These are phyloP conservation scores for Glonium stellatum DNA, from an alignment of 495 filamentous ascomycete species.

Conservation along the genomic window DNA sequence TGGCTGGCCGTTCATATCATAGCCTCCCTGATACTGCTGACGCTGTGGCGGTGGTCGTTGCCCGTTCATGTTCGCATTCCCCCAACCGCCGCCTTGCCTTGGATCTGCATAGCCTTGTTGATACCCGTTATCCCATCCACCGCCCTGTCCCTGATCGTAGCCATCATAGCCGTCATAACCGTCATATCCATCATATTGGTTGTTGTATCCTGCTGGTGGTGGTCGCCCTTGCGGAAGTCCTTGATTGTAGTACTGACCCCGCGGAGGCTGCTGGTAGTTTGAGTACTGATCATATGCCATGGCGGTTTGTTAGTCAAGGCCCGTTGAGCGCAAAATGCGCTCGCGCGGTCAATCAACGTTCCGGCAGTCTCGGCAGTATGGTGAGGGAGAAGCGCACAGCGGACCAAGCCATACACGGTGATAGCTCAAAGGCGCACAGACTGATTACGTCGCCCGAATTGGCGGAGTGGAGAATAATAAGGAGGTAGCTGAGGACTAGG, in stretches of 20 bases:
- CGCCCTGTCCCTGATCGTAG: conserved; percentile 39
- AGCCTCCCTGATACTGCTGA: conserved; percentile 43
- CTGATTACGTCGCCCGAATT: not conserved
- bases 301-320: conserved; percentile 6
- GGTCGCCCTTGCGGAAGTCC: conserved; percentile 26
- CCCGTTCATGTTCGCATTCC: conserved; percentile 5
- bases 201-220: conserved; percentile 21
- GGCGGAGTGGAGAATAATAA: conserved; percentile 1
- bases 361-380: not conserved
- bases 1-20: conserved; percentile 17
- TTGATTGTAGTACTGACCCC: conserved; percentile 46
- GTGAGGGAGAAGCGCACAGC: not conserved
- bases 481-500: not conserved
- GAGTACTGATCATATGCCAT: conserved; percentile 30
- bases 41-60: conserved; percentile 32
- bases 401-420: not conserved
- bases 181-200: conserved; percentile 9
- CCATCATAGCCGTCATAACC: conserved; percentile 41
- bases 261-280: conserved; percentile 38
- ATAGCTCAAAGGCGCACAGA: not conserved
- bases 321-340: not conserved
- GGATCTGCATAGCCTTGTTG: conserved; percentile 43
- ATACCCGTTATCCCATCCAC: conserved; percentile 44
- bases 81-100: conserved; percentile 36
- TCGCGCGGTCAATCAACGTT: not conserved